phyloP scores from a whole-genome alignment of 495 filamentous ascomycete species.

The Saxophila tyrrhenica region DNA sequence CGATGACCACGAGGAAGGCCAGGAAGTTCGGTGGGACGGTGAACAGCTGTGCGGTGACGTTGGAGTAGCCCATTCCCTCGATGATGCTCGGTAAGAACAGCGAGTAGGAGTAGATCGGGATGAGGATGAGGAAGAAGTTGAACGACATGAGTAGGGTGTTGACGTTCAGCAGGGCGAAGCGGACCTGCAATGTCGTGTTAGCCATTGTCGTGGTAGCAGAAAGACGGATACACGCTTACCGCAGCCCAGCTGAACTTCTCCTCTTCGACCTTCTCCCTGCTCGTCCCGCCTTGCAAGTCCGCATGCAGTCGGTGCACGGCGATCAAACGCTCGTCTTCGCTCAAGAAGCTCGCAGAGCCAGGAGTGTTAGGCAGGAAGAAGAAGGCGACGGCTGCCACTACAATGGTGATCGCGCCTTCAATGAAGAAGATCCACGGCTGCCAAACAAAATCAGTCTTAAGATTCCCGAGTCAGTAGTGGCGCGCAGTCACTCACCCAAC shows the following conservation, averaged over 20 bases:
- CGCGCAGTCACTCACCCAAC: slow-evolving; percentile 24
- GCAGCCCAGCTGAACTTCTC: slow-evolving; percentile 36
- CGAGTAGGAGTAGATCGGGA: slow-evolving; percentile 25
- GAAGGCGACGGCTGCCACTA: slow-evolving; percentile 32
- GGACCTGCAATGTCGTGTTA: slow-evolving; percentile 23
- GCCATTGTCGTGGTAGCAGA: not conserved
- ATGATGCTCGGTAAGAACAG: slow-evolving; percentile 25
- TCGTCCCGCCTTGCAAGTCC: slow-evolving; percentile 34
- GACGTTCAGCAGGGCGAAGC: slow-evolving; percentile 33
- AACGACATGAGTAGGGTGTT: slow-evolving; percentile 34
- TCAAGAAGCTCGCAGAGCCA: slow-evolving; percentile 31
- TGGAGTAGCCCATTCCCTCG: slow-evolving; percentile 11
- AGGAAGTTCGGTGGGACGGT: slow-evolving; percentile 23
- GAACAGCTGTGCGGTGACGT: slow-evolving; percentile 18
- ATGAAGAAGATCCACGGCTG: slow-evolving; percentile 35
- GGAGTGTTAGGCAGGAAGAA: slow-evolving; percentile 40
- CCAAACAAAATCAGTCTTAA: too few relatives aligned
- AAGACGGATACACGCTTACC: not conserved
- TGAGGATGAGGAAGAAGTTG: slow-evolving; percentile 35
- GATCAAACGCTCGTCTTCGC: slow-evolving; percentile 27
- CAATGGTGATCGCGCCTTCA: slow-evolving; percentile 34
- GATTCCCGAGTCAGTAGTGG: too few relatives aligned
- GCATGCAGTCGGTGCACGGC: slow-evolving; percentile 32
- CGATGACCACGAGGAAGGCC: slow-evolving; percentile 19
- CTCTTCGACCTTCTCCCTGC: slow-evolving; percentile 28